phyloP scores from a whole-genome alignment of 2,329 filamentous ascomycete species.

The Pestalotiopsis sp. region DNA sequence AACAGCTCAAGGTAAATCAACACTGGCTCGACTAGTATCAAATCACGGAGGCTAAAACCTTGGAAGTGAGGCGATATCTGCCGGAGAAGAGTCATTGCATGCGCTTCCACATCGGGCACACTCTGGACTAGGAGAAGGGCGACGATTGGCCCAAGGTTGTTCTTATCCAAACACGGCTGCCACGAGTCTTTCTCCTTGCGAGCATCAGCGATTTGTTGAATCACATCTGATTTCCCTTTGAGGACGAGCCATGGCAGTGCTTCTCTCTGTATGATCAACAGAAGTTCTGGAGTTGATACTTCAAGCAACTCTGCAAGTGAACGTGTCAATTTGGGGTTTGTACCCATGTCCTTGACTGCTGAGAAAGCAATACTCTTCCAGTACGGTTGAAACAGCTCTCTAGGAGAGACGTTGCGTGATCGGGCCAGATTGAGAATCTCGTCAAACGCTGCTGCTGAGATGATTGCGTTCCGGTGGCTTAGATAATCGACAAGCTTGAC shows the following conservation, averaged over 20 bases:
- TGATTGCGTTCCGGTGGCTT: constrained; percentile 77
- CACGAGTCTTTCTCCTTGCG: constrained; percentile 69
- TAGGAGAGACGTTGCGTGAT: constrained; percentile 61
- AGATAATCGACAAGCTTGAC: constrained; percentile 85
- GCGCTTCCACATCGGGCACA: constrained; percentile 59
- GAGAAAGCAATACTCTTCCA: constrained; percentile 85
- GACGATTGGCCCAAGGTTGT: constrained; percentile 61
- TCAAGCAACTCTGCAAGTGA: constrained; percentile 80
- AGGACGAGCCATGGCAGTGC: constrained; percentile 87
- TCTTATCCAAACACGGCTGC: constrained; percentile 55
- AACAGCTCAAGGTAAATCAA: constrained; percentile 79
- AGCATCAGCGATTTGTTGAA: constrained; percentile 79
- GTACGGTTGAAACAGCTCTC: constrained; percentile 79
- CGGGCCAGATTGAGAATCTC: constrained; percentile 78
- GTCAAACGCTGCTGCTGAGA: constrained; percentile 81
- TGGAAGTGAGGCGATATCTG: constrained; percentile 73
- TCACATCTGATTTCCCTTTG: constrained; percentile 74
- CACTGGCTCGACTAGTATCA: constrained; percentile 77
- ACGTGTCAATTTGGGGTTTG: constrained; percentile 79
- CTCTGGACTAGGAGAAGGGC: constrained; percentile 63
- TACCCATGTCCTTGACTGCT: constrained; percentile 79
- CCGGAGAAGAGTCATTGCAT: constrained; percentile 69
- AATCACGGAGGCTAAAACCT: constrained; percentile 64
- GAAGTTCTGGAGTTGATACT: constrained; percentile 73
- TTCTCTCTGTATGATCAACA: constrained; percentile 76